phyloP scores from a whole-genome alignment of 1,139 yeast genomes.

The Debaryomyces psychrophilus region DNA sequence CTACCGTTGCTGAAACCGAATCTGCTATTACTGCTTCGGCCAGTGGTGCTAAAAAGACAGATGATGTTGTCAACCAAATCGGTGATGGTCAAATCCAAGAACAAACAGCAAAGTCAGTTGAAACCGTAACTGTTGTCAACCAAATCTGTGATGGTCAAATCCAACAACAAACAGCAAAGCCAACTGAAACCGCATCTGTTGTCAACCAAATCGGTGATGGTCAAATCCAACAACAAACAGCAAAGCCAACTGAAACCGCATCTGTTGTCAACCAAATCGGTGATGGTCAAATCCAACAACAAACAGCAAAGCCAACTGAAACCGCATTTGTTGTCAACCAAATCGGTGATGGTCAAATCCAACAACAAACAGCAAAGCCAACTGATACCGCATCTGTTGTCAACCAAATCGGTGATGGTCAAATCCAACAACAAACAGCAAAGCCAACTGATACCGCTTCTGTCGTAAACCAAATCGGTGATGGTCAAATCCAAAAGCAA shows the following conservation, averaged over 20 bases:
- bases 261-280: slow-evolving; percentile 38
- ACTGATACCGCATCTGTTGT: slow-evolving; percentile 44
- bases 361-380: slow-evolving; percentile 29
- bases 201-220: slow-evolving; percentile 42
- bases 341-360: slow-evolving; percentile 41
- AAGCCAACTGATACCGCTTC: slow-evolving; percentile 24
- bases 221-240: slow-evolving; percentile 43
- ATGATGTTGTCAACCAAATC: slow-evolving; percentile 32
- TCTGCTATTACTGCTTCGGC: slow-evolving; percentile 10
- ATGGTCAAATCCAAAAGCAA: slow-evolving; percentile 53
- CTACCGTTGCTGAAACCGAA: slow-evolving; percentile 25
- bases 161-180: slow-evolving; percentile 35
- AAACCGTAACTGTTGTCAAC: slow-evolving; percentile 34
- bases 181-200: slow-evolving; percentile 27
- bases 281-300: slow-evolving; percentile 47
- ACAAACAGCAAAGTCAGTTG: slow-evolving; percentile 36
- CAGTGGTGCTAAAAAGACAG: slow-evolving; percentile 28
- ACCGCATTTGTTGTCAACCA: slow-evolving; percentile 36
- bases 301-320: slow-evolving; percentile 29
- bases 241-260: slow-evolving; percentile 27
- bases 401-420: slow-evolving; percentile 63
- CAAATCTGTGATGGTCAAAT: slow-evolving; percentile 52
- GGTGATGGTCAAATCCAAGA: slow-evolving; percentile 47
- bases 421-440: slow-evolving; percentile 57
- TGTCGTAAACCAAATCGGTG: slow-evolving; percentile 35